These are phyloP conservation scores for Geotrichum citri-aurantii DNA, from an alignment of 1,139 yeast genomes.

Conservation along the genomic window DNA sequence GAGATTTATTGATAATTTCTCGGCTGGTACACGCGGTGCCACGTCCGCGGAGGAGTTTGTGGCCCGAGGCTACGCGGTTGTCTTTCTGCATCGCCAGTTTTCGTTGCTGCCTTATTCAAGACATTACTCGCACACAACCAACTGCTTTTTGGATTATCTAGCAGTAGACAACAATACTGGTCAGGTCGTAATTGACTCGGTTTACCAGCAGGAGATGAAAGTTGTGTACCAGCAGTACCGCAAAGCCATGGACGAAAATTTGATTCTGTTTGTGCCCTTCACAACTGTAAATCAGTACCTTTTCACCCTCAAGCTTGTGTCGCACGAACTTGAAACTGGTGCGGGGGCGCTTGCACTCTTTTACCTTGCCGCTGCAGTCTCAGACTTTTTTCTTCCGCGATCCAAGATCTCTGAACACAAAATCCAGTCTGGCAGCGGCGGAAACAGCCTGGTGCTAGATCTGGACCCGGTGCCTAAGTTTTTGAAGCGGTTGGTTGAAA, in stretches of 20 bases:
- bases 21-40: constrained; percentile 98
- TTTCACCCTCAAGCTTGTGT: constrained; percentile 68
- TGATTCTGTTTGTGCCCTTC: constrained; percentile 71
- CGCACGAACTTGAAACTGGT: constrained; percentile 48
- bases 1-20: constrained; percentile 89
- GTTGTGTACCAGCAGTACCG: constrained; percentile 61
- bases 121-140: constrained; percentile 78
- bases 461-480: constrained; percentile 96
- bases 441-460: constrained; percentile 71
- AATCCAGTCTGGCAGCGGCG: constrained; percentile 73
- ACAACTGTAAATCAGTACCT: constrained; percentile 93
- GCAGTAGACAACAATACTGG: constrained; percentile 30
- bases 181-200: constrained; percentile 44
- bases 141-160: constrained; percentile 83
- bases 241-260: constrained; percentile 52
- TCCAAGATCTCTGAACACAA: constrained; percentile 87
- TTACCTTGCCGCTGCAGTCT: constrained; percentile 94
- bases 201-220: constrained; percentile 59
- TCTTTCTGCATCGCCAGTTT: constrained; percentile 87
- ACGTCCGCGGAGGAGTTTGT: constrained; percentile 90
- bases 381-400: constrained; percentile 88
- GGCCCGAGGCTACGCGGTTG: constrained; percentile 81
- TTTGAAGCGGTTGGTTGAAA: constrained; percentile 75
- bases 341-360: constrained; percentile 45
- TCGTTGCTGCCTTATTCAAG: constrained; percentile 87